These are phyloP conservation scores for Candida ipomoeae DNA, from an alignment of 805 yeast species.

Conservation along the genomic window DNA sequence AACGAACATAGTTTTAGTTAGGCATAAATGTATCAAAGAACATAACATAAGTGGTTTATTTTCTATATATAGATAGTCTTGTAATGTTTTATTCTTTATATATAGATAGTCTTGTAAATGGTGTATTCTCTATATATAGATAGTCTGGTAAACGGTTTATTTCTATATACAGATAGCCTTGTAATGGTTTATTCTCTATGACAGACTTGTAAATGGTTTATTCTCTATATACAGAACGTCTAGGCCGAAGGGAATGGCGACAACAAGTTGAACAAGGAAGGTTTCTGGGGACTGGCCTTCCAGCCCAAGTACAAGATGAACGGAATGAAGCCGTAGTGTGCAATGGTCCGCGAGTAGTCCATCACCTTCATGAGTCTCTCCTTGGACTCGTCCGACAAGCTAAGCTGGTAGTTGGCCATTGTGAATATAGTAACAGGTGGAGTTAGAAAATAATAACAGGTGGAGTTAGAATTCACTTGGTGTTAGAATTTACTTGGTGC, in stretches of 20 bases:
- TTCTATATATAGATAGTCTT: too few species aligned
- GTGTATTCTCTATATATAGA: slow-evolving; percentile 11
- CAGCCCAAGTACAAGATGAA: slow-evolving; percentile 81
- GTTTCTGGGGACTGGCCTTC: slow-evolving; percentile 73
- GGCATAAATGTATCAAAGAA: too few species aligned
- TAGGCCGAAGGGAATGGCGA: slow-evolving; percentile 79
- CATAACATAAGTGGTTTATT: too few species aligned
- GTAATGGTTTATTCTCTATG: too few species aligned
- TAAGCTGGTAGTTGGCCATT: slow-evolving; percentile 25
- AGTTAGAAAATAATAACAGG: too few species aligned
- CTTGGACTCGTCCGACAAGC: slow-evolving; percentile 48
- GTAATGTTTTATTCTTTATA: too few species aligned
- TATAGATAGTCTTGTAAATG: slow-evolving; percentile 2
- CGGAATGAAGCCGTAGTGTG: slow-evolving; percentile 97
- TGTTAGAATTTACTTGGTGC: too few species aligned
- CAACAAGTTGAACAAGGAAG: slow-evolving; percentile 69
- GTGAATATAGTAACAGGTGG: neutral
- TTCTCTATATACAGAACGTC: slow-evolving; percentile 16
- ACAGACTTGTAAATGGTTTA: too few species aligned
- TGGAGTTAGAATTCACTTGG: neutral
- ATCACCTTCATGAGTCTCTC: slow-evolving; percentile 85
- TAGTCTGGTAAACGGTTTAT: slow-evolving; percentile 15
- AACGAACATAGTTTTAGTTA: too few species aligned
- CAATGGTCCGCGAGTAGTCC: slow-evolving; percentile 78
- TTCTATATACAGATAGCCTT: too few species aligned